A percentile compares a stretch with the other conserved stretches of the same genome.
phyloP scores from a whole-genome alignment of 1,284 basidiomycete genomes.

The Trichosporon sp. region DNA sequence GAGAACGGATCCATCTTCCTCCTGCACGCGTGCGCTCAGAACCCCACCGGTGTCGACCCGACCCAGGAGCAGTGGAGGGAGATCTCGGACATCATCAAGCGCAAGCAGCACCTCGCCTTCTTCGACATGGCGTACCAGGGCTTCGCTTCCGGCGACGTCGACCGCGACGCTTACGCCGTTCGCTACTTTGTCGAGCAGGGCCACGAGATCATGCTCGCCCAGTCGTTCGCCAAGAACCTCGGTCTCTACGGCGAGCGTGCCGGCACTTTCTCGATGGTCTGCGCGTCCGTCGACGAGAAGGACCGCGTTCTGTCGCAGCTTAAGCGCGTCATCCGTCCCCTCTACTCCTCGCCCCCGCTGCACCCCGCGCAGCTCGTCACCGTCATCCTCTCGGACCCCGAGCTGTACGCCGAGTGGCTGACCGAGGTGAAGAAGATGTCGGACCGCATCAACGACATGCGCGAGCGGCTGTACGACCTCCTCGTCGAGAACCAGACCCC shows the following conservation, averaged over 20 bases:
- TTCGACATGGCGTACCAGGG: slow-evolving; percentile 86
- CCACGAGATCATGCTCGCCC: slow-evolving; percentile 81
- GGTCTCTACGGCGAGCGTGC: slow-evolving; percentile 68
- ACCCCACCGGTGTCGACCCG: slow-evolving; percentile 97
- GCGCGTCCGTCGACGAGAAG: slow-evolving; percentile 74
- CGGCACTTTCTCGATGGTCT: slow-evolving; percentile 79
- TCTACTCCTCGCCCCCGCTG: slow-evolving; percentile 98
- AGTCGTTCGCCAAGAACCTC: slow-evolving; percentile 99
- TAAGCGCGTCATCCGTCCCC: slow-evolving; percentile 94
- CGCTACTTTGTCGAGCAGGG: slow-evolving; percentile 90
- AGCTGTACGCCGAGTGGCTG: slow-evolving; percentile 86
- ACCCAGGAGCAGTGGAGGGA: slow-evolving; percentile 91
- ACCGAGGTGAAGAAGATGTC: slow-evolving; percentile 93
- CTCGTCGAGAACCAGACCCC: slow-evolving; percentile 86
- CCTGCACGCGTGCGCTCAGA: slow-evolving; percentile 62
- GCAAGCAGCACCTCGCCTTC: slow-evolving; percentile 63
- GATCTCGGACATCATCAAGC: slow-evolving; percentile 80
- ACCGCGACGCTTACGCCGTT: slow-evolving; percentile 89
- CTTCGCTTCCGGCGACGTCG: slow-evolving; percentile 85
- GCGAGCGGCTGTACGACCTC: slow-evolving; percentile 77
- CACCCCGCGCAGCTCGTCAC: slow-evolving; percentile 84
- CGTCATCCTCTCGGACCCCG: slow-evolving; percentile 74
- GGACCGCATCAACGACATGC: slow-evolving; percentile 93
- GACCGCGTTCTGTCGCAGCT: slow-evolving; percentile 88
- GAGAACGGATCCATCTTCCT: slow-evolving; percentile 58